A percentile compares a stretch with the other conserved stretches of the same genome.
These are phyloP conservation scores for Obba rivulosa DNA, from an alignment of 768 basidiomycete genomes.

Conservation along the genomic window DNA sequence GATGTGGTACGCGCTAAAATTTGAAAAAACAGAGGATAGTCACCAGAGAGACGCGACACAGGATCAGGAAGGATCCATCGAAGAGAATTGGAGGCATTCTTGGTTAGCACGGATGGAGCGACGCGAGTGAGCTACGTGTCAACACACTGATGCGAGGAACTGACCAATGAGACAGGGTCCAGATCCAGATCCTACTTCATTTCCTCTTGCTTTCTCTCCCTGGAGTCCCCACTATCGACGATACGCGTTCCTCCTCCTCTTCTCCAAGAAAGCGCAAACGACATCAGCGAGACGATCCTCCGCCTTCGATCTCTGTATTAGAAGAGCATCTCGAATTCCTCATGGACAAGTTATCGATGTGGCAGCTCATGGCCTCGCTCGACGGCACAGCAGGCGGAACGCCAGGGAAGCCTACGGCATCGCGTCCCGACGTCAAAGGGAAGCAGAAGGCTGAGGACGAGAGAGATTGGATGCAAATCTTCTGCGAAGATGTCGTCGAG, in stretches of 20 bases:
- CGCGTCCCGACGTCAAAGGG: conserved; percentile 6
- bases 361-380: conserved; percentile 55
- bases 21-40: conserved; percentile 39
- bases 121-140: conserved; percentile 35
- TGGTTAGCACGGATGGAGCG: conserved; percentile 67
- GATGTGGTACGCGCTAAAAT: conserved; percentile 70
- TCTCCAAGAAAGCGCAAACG: conserved; percentile 21
- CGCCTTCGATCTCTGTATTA: conserved; percentile 13
- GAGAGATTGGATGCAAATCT: conserved; percentile 70
- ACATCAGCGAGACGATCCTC: conserved; percentile 10
- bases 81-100: conserved; percentile 46
- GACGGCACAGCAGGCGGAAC: conserved; percentile 17
- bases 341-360: conserved; percentile 76
- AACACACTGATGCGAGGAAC: conserved; percentile 15
- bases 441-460: conserved; percentile 16
- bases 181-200: conserved; percentile 72
- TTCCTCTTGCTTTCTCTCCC: conserved; percentile 61
- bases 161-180: conserved; percentile 42
- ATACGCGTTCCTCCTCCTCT: not conserved
- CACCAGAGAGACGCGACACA: conserved; percentile 13
- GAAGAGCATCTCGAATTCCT: conserved; percentile 62
- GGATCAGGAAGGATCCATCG: conserved; percentile 28
- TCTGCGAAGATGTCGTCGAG: conserved; percentile 64
- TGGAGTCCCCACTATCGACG: conserved; percentile 26
- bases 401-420: conserved; percentile 15